These are phyloP conservation scores for Coleophoma cylindrospora DNA, from an alignment of 2,329 filamentous ascomycete species.

Conservation along the genomic window DNA sequence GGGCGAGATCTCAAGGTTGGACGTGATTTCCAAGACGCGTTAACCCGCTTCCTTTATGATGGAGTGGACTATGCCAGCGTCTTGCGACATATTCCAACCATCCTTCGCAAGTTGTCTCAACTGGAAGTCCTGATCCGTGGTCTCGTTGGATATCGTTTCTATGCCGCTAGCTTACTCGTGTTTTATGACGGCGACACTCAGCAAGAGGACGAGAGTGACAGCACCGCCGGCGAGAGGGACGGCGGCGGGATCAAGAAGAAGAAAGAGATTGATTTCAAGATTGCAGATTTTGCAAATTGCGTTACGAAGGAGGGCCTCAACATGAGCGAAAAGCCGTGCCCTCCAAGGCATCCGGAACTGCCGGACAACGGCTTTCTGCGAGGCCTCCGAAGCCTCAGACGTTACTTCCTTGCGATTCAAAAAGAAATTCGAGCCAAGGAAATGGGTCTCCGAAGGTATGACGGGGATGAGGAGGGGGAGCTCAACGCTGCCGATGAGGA, in stretches of 20 bases:
- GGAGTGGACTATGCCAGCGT: constrained; percentile 78
- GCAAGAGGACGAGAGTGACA: constrained; percentile 40
- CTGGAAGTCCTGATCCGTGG: constrained; percentile 79
- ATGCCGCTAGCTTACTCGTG: constrained; percentile 90
- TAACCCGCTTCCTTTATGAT: constrained; percentile 88
- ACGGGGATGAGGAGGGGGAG: background rate
- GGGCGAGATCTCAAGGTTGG: constrained; percentile 85
- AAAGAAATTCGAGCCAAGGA: constrained; percentile 56
- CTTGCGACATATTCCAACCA: constrained; percentile 78
- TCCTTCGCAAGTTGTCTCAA: constrained; percentile 76
- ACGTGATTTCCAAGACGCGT: constrained; percentile 79
- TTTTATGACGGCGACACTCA: constrained; percentile 85
- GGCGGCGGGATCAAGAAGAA: constrained; percentile 11
- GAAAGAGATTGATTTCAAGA: constrained; percentile 81
- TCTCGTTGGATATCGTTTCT: constrained; percentile 85
- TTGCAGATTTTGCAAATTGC: constrained; percentile 98
- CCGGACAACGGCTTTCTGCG: constrained; percentile 87
- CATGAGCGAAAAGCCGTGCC: constrained; percentile 58
- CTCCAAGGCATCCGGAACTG: constrained; percentile 73
- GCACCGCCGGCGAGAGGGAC: constrained; percentile 33
- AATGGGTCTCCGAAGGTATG: constrained; percentile 7
- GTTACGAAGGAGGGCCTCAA: constrained; percentile 78
- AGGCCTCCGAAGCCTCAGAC: constrained; percentile 70
- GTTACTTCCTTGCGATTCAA: constrained; percentile 86
- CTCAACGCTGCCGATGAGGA: constrained; percentile 6